Conservation (phyloP, 495 filamentous ascomycete genomes). For the Pyrenula aspistea region DNA sequence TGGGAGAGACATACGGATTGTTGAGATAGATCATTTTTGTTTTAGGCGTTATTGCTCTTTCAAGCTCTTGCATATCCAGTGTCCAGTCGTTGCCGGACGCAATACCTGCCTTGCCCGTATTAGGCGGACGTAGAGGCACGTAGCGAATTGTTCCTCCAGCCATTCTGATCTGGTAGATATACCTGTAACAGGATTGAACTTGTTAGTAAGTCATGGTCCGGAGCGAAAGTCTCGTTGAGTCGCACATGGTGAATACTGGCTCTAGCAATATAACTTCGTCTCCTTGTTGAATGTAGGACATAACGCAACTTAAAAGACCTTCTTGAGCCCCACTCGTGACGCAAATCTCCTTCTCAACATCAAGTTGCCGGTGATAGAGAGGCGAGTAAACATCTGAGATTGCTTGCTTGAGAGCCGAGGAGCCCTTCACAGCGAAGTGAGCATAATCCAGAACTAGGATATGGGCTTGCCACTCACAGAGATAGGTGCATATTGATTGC, state of each 20-base stretch:
- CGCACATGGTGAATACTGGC: conserved; percentile 5
- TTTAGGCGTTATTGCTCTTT: background rate
- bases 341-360: conserved; percentile 4
- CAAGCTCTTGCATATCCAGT: background rate
- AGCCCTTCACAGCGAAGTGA: background rate
- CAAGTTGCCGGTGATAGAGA: background rate
- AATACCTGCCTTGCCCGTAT: background rate
- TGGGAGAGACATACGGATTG: background rate
- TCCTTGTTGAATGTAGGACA: conserved; percentile 7
- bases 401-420: conserved; percentile 2
- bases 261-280: conserved; percentile 9
- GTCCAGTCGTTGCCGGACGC: background rate
- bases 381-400: conserved; percentile 3
- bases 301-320: conserved; percentile 4
- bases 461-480: background rate
- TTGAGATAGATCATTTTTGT: background rate
- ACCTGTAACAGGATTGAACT: too few relatives aligned
- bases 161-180: conserved; percentile 1
- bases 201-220: background rate
- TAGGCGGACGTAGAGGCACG: background rate
- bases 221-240: background rate
- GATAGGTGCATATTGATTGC: conserved; percentile 5
- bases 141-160: background rate
- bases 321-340: conserved; percentile 3
- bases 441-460: background rate